Evolutionary conservation across 2,329 filamentous ascomycete genomes (phyloP), one percentile per base, ranked within the genome.

Genomic region (Lasiodiplodia hormozganensis): DNA sequence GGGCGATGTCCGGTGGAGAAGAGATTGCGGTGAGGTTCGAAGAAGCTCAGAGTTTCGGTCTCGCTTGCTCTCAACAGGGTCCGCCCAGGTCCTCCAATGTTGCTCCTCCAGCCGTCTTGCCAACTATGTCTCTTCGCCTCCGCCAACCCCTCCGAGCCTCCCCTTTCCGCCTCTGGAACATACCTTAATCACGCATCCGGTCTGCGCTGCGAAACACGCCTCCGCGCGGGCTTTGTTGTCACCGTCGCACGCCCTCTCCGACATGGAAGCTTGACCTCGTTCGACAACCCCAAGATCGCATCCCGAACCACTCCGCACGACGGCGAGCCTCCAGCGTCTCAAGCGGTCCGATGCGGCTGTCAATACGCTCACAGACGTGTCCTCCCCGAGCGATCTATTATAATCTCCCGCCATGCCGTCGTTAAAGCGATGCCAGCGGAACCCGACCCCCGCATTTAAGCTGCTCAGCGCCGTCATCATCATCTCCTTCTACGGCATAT

Each of bases 391-490:
- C 65, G 65, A 67, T 25, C 31, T 31, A n/a, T 47, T 14, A 23
- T 38, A 28, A 31, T 25, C 10, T 49, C n/a, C 40, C 40, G 28
- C 53, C n/a, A 71, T 71, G 70, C 43, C 58, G 11, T 54, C 56
- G 12, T 78, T 79, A 70, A 74, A 78, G 69, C 60, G 60, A 25
- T 64, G 60, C 31, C 60, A 64, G 40, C 77, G 77, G 66, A 80
- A 80, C 67, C 79, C 80, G 40, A 75, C 77, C 56, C 77, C 78
- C n/a, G 76, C 76, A n/a, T 81, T 79, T 73, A 81, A 82, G 74
- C 74, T 81, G 66, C 75, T 81, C 62, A 75, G 77, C 51, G 80
- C 77, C 62, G 73, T 78, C 66, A 72, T 81, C 69, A 76, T 82
- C 71, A 74, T 82, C 67, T 76, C 74, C 34, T 76, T 81, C 65